Base-by-base conservation (phyloP, 2,329 filamentous ascomycete species). In the Fusarium keratoplasticum region DNA sequence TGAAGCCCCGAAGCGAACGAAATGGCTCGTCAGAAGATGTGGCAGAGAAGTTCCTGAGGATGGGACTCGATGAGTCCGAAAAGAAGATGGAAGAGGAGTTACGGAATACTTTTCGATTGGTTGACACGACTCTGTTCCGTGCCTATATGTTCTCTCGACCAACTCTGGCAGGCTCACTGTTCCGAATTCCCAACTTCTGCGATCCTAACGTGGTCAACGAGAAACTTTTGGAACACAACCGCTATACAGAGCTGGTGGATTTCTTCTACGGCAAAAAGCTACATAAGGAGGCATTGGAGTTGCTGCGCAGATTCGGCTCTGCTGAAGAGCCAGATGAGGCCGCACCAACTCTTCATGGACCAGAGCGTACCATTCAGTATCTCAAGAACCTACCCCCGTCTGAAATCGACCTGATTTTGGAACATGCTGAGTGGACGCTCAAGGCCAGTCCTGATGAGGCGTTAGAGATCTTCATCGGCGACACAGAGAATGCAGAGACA, bases 121-220 rank as follows among this genome's bases (percentile, higher is more conserved):
- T 98, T 8, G 96, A 99, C 80, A 99, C 96, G 1, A 96, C 95
- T 1, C 88, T 99, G 0, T 98, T 99, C 86, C 91, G 96, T 18
- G 93, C 95, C 0, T 97, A 98, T 82, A 98, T 99, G 95, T 95
- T 96, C 79, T 95, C 93, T 5, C 92, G 92, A 9, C 96, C 96
- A 6, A 91, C 93, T 7, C 87, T 99, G 13, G 95, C 95, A 5
- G 94, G 94, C 2, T 94, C 95, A 0, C 88, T 99, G 0, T 98
- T 99, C 85, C 95, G 96, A 27, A 94, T 98, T 61, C 93, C 95
- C 80, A 99, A 99, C 81, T 98, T 98, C 80, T 98, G 96, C 82
- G 96, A 99, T 77, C 96, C 96, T 0, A 93, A 94, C 33, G 96
- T 98, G 4, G 96, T 99, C 25, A 96, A 98, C 80, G 94, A 98